Base-by-base conservation (phyloP, 306 rosid genomes). In the Lotus japonicus region DNA sequence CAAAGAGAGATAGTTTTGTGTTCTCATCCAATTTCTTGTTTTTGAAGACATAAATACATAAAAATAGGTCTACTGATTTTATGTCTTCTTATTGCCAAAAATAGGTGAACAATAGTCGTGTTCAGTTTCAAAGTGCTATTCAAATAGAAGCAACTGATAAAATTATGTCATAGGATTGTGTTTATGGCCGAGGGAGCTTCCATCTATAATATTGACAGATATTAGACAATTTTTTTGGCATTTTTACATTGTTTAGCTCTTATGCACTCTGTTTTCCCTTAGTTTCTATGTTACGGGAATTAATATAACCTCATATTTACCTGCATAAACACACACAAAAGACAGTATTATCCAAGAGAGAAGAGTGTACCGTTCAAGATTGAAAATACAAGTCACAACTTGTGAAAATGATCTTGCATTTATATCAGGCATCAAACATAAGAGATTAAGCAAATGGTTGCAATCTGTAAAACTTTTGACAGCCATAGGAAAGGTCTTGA, bases 341-440 rank as follows among this genome's bases (percentile, higher is more conserved):
- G 5, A 50, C 50, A 58, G 59, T 26, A 70, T 51, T 57, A 68
- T 58, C 58, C 68, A 51, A 76, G 44, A 73, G 78, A 70, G 56
- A 72, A 48, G 48, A 54, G 14, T 15, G 41, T 84, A 92, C 98
- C 98, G 68, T 83, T 92, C 97, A 69, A 92, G 90, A 80, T 92
- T 86, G 76, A 92, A 88, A 77, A 92, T 72, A 68, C 79, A 71
- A 43, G 90, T 73, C 31, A 75, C 70, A 67, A 75, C 64, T 61
- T n/a, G 80, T 62, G 86, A 80, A 52, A 79, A 68, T 59, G 98
- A 83, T 68, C 56, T 81, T 62, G 81, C 70, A 73, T 79, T 77
- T 19, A 83, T 65, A 79, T 71, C 88, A 58, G 86, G 85, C 82
- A 84, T 83, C 77, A 75, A 54, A 78, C 86, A 75, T 59, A 92